Evolutionary conservation across 305 asterid species (phyloP), one percentile per base, ranked within the genome.

Genomic region (Plantago lanceolata): DNA sequence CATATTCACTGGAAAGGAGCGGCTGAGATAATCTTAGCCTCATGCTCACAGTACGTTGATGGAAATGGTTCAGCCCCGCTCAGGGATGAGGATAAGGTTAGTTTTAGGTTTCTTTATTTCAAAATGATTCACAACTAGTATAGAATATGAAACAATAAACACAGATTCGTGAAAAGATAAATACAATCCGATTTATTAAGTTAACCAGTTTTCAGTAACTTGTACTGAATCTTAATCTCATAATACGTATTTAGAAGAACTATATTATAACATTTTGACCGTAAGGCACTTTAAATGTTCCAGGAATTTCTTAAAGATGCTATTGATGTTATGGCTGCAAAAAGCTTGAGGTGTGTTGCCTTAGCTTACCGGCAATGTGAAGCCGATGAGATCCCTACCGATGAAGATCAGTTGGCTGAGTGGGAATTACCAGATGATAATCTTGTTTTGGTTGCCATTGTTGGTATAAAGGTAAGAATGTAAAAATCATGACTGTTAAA

Each of bases 1-100:
- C 96, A 81, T 70, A 69, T 85, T 60, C 98, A 92, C 76, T 92
- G 98, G 98, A 92, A 92, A 77, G 98, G 98, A 78, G 98, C 98
- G 67, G 98, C 98, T 48, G 98, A 92, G 79, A 87, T 92, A 67
- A 81, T 92, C 63, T 70, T 92, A 68, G 88, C 79, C 60, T 69
- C 88, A 50, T 92, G 98, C 64, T 73, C 87, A 20, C 67, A 71
- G 61, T 92, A 81, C 73, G 76, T 78, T 31, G 89, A 87, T 59
- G 60, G 61, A 55, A 80, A 77, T 77, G 96, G 97, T 59, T 78
- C 78, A 84, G 82, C 74, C 65, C 95, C 76, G 76, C 85, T 59
- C 84, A 73, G 53, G 69, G 45, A 40, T 40, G 45, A 73, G 57
- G 83, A 82, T 40, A 75, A 78, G 96, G 98, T 92, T 55, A 55